Percentiles rank a stretch among this genome's conserved stretches.
These are phyloP conservation scores for Zygoascus biomembranicola DNA, from an alignment of 805 yeast genomes.

Conservation along the genomic window DNA sequence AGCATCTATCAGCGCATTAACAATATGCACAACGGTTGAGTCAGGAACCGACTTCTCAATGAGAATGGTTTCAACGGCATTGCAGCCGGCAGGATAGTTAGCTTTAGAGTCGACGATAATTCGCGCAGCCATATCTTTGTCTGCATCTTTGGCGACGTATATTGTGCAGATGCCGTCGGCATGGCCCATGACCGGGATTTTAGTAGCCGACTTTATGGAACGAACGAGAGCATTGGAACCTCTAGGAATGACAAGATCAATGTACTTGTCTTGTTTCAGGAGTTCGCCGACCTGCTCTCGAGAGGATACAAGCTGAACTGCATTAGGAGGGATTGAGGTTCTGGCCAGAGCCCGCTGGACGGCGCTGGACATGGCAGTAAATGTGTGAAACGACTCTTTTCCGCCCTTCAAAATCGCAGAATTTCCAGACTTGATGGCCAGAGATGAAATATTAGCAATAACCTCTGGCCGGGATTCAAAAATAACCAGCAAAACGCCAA, in stretches of 20 bases:
- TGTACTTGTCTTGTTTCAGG: slow-evolving; percentile 75
- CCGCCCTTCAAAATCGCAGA: slow-evolving; percentile 98
- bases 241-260: slow-evolving; percentile 93
- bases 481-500: slow-evolving; percentile 86
- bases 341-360: slow-evolving; percentile 50
- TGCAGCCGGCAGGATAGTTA: slow-evolving; percentile 98
- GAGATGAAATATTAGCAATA: slow-evolving; percentile 92
- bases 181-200: slow-evolving; percentile 96
- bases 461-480: slow-evolving; percentile 98
- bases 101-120: slow-evolving; percentile 84
- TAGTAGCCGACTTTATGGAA: slow-evolving; percentile 75
- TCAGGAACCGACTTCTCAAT: slow-evolving; percentile 35
- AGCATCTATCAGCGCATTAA: slow-evolving; percentile 41
- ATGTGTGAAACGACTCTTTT: slow-evolving; percentile 81
- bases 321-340: slow-evolving; percentile 69
- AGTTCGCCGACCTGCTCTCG: slow-evolving; percentile 86
- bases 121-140: slow-evolving; percentile 64
- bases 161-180: slow-evolving; percentile 97
- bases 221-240: slow-evolving; percentile 93
- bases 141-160: slow-evolving; percentile 71
- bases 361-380: slow-evolving; percentile 68
- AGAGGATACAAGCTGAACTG: slow-evolving; percentile 80
- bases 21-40: slow-evolving; percentile 26
- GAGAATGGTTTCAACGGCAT: slow-evolving; percentile 85
- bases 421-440: slow-evolving; percentile 93